A percentile compares a stretch with the other conserved stretches of the same genome.
Evolutionary conservation across 306 rosid genomes (phyloP).

Genomic region (Cicer arietinum): DNA sequence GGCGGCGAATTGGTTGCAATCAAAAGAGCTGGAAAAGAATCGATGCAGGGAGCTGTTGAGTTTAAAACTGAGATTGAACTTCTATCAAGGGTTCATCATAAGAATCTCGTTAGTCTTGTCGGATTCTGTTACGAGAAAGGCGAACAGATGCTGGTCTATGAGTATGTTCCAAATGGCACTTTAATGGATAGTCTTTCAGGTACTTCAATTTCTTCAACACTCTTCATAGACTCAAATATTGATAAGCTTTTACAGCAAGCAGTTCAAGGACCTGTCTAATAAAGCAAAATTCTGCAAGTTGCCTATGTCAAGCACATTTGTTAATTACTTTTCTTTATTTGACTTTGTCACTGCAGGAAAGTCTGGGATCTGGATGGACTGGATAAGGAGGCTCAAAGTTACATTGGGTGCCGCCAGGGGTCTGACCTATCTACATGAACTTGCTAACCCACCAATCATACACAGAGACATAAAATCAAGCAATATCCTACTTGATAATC

Average conservation of each 20-base stretch:
- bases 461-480: conserved; percentile 86
- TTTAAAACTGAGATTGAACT: conserved; percentile 89
- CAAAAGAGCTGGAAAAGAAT: conserved; percentile 70
- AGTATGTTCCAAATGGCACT: conserved; percentile 74
- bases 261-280: conserved; percentile 8
- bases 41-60: conserved; percentile 74
- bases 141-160: conserved; percentile 87
- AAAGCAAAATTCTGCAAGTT: background rate
- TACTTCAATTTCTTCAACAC: conserved; percentile 48
- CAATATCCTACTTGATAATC: conserved; percentile 75
- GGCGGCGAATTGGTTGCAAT: conserved; percentile 72
- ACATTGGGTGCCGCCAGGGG: conserved; percentile 81
- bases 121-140: conserved; percentile 84
- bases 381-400: conserved; percentile 73
- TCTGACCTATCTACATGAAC: conserved; percentile 80
- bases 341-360: conserved; percentile 58
- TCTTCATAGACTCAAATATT: background rate
- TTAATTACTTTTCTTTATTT: conserved; percentile 19
- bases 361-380: conserved; percentile 71
- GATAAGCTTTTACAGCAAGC: background rate
- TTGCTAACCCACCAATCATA: conserved; percentile 80
- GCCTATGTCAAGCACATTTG: background rate
- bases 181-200: conserved; percentile 75
- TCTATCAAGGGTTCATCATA: conserved; percentile 88
- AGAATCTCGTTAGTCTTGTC: conserved; percentile 73